Evolutionary conservation across 2,329 filamentous ascomycete species (phyloP).

Genomic region (Xylaria polymorpha): DNA sequence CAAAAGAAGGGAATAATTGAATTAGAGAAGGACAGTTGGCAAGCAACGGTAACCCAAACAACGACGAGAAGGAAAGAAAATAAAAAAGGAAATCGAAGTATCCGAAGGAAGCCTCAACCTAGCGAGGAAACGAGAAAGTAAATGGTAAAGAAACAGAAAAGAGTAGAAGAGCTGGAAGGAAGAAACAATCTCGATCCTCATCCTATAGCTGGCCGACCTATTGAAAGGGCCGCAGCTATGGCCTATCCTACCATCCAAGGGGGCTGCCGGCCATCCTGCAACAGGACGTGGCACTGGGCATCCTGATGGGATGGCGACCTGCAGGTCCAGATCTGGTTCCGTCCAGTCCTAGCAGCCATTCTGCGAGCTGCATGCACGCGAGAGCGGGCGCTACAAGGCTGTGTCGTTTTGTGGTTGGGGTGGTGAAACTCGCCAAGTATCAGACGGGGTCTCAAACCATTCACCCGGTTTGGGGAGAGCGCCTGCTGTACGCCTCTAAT

Average conservation of each 20-base stretch:
- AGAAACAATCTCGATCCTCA: conserved; percentile 29
- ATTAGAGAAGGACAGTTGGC: conserved; percentile 35
- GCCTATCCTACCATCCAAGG: conserved; percentile 13
- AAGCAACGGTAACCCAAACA: conserved; percentile 32
- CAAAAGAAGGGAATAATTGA: conserved; percentile 37
- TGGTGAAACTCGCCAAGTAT: conserved; percentile 31
- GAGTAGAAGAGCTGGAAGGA: neutral
- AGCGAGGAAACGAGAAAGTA: conserved; percentile 42
- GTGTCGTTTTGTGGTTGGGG: conserved; percentile 32
- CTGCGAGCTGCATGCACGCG: conserved; percentile 8
- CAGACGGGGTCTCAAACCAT: conserved; percentile 31
- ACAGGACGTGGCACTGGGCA: conserved; percentile 5
- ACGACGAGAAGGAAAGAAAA: conserved; percentile 28
- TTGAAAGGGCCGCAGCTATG: neutral
- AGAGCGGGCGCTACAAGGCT: conserved; percentile 57
- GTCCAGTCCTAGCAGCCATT: conserved; percentile 15
- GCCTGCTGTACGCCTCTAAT: conserved; percentile 18
- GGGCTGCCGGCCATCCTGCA: conserved; percentile 5
- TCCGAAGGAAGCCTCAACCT: conserved; percentile 44
- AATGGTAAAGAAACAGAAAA: conserved; percentile 36
- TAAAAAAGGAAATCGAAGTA: conserved; percentile 35
- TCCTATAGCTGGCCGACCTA: neutral
- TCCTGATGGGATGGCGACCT: conserved; percentile 7
- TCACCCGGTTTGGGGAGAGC: conserved; percentile 20
- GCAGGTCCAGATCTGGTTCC: conserved; percentile 8